A percentile compares a stretch with the other conserved stretches of the same genome.
Conservation (phyloP, 192 early-diverging fungal species). For the Podila epigama region DNA sequence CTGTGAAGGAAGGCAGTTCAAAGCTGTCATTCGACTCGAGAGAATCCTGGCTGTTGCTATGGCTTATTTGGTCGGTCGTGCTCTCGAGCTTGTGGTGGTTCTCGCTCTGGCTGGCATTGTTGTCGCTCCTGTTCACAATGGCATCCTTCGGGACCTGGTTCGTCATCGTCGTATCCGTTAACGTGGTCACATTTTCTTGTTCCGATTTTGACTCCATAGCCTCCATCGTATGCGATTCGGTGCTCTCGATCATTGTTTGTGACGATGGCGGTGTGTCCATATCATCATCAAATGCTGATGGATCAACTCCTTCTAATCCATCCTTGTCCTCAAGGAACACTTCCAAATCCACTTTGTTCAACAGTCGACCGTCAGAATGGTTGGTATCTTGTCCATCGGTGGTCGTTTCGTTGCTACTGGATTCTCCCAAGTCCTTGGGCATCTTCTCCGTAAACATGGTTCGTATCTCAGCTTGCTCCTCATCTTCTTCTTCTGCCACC, state of each 20-base stretch:
- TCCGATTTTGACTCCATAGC: no score
- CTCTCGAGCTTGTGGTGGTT: no score
- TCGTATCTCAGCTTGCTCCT: conserved; percentile 15
- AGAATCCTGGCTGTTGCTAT: background rate
- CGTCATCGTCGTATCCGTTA: no score
- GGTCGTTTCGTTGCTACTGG: background rate
- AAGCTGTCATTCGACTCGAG: background rate
- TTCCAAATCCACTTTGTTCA: background rate
- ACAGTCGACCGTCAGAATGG: background rate
- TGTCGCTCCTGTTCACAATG: no score
- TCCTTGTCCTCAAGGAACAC: background rate
- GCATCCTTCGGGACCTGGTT: no score
- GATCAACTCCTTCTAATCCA: no score
- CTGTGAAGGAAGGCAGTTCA: background rate
- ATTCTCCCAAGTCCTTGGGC: conserved; percentile 42
- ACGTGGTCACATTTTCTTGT: no score
- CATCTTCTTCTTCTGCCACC: conserved; percentile 15
- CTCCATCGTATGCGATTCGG: no score
- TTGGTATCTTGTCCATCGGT: background rate
- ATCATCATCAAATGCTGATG: no score
- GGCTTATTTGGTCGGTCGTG: background rate
- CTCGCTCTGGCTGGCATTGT: no score
- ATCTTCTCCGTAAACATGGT: conserved; percentile 36
- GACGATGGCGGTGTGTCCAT: no score
- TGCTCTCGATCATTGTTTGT: no score